phyloP scores from a whole-genome alignment of 163 green algal species.

The Scenedesmus sp. region DNA sequence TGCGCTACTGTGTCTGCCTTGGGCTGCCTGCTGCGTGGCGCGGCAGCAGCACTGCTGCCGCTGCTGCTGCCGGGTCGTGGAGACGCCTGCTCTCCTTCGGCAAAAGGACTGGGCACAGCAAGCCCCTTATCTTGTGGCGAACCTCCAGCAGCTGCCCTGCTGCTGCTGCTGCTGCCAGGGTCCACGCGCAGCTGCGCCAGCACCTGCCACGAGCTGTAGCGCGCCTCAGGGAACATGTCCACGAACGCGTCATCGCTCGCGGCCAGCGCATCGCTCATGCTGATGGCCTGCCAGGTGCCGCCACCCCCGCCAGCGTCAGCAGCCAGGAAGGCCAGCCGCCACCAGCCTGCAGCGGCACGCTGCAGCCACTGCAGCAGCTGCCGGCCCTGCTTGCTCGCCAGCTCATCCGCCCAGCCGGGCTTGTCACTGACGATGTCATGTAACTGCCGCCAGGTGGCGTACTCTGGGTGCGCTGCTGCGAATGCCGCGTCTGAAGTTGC shows the following conservation, averaged over 20 bases:
- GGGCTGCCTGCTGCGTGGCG: neutral
- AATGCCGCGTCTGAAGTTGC: slow-evolving; percentile 2
- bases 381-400: neutral
- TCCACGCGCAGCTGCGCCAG: neutral
- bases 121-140: neutral
- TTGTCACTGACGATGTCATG: neutral
- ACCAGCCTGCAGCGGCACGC: neutral
- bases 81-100: neutral
- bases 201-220: neutral
- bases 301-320: neutral
- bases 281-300: neutral
- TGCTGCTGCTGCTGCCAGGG: slow-evolving; percentile 9
- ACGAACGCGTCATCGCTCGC: neutral
- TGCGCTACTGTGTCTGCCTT: neutral
- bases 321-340: neutral
- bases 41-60: neutral
- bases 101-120: neutral
- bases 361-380: slow-evolving; percentile 19
- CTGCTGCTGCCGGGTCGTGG: neutral
- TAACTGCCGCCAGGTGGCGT: neutral
- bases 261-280: slow-evolving; percentile 9
- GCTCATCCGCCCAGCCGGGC: slow-evolving; percentile 3
- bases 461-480: neutral
- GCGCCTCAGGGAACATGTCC: slow-evolving; percentile 10
- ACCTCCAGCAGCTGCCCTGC: neutral